Evolutionary conservation across 2,329 filamentous ascomycete species (phyloP).

Genomic region (Elsinoe fawcettii): DNA sequence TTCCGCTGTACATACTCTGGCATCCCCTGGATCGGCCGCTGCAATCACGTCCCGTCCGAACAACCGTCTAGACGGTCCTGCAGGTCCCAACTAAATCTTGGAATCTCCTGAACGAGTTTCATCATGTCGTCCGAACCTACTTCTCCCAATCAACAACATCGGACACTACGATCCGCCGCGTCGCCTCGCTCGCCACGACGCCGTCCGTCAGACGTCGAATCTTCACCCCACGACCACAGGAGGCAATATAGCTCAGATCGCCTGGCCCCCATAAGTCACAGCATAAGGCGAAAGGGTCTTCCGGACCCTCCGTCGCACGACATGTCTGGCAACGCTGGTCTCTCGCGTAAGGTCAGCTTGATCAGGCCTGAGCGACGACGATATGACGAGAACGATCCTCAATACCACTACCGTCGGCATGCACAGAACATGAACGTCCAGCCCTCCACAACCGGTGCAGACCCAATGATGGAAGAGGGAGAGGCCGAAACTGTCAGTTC

Average conservation of each 20-base stretch:
- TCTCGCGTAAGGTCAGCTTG: slow-evolving; percentile 73
- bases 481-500: slow-evolving; percentile 50
- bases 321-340: slow-evolving; percentile 36
- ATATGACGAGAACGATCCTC: slow-evolving; percentile 79
- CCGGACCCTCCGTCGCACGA: slow-evolving; percentile 6
- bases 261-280: slow-evolving; percentile 4
- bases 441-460: slow-evolving; percentile 87
- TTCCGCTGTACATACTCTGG: not conserved
- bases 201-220: slow-evolving; percentile 62
- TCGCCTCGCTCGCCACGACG: slow-evolving; percentile 47
- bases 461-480: slow-evolving; percentile 66
- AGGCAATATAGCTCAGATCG: slow-evolving; percentile 18
- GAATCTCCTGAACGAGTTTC: slow-evolving; percentile 6
- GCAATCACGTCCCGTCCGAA: slow-evolving; percentile 14
- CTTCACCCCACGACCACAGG: slow-evolving; percentile 41
- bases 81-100: slow-evolving; percentile 12
- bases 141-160: slow-evolving; percentile 17
- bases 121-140: slow-evolving; percentile 15
- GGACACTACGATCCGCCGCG: slow-evolving; percentile 14
- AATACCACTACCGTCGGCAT: slow-evolving; percentile 93
- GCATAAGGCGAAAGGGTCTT: not conserved
- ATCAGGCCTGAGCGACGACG: slow-evolving; percentile 81
- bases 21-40: slow-evolving; percentile 11
- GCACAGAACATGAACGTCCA: slow-evolving; percentile 84
- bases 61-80: slow-evolving; percentile 15